phyloP scores from a whole-genome alignment of 2,329 filamentous ascomycete genomes.

The Fusarium sororula region DNA sequence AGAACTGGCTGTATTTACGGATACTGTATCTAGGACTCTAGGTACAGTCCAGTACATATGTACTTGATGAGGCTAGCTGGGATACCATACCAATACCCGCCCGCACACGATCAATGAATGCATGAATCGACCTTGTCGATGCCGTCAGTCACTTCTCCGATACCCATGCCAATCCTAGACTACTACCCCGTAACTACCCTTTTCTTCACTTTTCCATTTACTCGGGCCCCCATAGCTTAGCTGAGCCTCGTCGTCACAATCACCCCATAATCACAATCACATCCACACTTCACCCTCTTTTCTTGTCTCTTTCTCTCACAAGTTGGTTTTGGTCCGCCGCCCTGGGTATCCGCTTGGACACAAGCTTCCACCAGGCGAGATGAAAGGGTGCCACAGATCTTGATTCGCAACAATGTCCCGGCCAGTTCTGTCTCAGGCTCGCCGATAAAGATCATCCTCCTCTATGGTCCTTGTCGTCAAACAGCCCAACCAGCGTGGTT shows the following conservation, averaged over 20 bases:
- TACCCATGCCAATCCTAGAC: not conserved
- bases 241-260: slow-evolving; percentile 36
- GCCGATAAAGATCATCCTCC: slow-evolving; percentile 33
- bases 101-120: not conserved
- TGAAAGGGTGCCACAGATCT: slow-evolving; percentile 54
- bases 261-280: slow-evolving; percentile 19
- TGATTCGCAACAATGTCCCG: slow-evolving; percentile 49
- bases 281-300: slow-evolving; percentile 16
- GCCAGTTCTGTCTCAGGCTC: slow-evolving; percentile 40
- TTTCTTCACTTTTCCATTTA: slow-evolving; percentile 20
- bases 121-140: slow-evolving; percentile 14
- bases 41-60: not conserved
- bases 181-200: not conserved
- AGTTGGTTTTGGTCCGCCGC: slow-evolving; percentile 26
- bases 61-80: slow-evolving; percentile 17
- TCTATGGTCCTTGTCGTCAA: slow-evolving; percentile 39
- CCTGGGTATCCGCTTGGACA: slow-evolving; percentile 36
- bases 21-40: not conserved
- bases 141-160: slow-evolving; percentile 23
- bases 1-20: not conserved
- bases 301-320: slow-evolving; percentile 25
- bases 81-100: not conserved
- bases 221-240: slow-evolving; percentile 26
- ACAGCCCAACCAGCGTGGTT: slow-evolving; percentile 37
- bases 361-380: slow-evolving; percentile 49